Evolutionary conservation across 441 rosid species (phyloP).

Genomic region (Geranium incanum): DNA sequence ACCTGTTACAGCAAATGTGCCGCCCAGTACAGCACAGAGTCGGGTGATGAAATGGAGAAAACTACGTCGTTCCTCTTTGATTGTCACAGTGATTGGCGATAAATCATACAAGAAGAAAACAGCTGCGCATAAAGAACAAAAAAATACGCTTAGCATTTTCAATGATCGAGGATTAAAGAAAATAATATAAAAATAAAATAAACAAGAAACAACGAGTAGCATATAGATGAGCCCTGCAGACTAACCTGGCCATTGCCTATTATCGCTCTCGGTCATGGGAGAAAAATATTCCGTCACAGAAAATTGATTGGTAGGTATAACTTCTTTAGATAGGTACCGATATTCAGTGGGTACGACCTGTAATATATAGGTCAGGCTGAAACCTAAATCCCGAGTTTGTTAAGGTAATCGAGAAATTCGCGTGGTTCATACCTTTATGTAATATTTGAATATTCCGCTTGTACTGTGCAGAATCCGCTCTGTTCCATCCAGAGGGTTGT

Average conservation of each 20-base stretch:
- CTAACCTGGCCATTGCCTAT: slow-evolving; percentile 91
- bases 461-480: slow-evolving; percentile 51
- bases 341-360: slow-evolving; percentile 98
- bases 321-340: slow-evolving; percentile 70
- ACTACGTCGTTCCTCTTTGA: slow-evolving; percentile 81
- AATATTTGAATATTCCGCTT: slow-evolving; percentile 88
- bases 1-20: slow-evolving; percentile 98
- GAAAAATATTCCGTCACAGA: slow-evolving; percentile 89
- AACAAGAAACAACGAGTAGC: background rate
- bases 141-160: background rate
- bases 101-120: slow-evolving; percentile 93
- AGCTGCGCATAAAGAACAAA: slow-evolving; percentile 37
- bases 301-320: slow-evolving; percentile 84
- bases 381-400: background rate
- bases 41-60: slow-evolving; percentile 90
- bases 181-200: slow-evolving; percentile 6
- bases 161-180: slow-evolving; percentile 2
- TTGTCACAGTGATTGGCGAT: slow-evolving; percentile 91
- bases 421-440: slow-evolving; percentile 61
- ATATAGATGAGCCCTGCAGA: slow-evolving; percentile 13
- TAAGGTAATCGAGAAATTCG: slow-evolving; percentile 14
- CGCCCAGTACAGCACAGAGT: slow-evolving; percentile 94
- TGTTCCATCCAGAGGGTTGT: slow-evolving; percentile 85
- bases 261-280: slow-evolving; percentile 56
- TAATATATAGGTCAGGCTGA: slow-evolving; percentile 15